Evolutionary conservation across 2,329 filamentous ascomycete species (phyloP).

Genomic region (Monilinia laxa): DNA sequence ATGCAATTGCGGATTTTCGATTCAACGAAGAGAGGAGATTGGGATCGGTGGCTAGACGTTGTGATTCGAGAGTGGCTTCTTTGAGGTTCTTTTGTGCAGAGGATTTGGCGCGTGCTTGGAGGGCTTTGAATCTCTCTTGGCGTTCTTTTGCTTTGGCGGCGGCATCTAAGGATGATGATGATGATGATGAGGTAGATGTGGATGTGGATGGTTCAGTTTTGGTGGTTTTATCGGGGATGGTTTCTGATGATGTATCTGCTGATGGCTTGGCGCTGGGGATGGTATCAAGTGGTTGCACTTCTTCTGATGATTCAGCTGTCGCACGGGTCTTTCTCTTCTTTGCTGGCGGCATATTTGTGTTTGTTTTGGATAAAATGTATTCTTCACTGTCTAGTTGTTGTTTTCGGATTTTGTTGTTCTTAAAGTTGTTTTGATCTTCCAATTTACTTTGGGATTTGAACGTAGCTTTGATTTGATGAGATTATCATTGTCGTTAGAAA

Average conservation of each 20-base stretch:
- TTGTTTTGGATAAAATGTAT: neutral
- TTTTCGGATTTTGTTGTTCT: slow-evolving; percentile 21
- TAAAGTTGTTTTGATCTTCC: neutral
- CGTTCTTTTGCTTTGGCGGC: slow-evolving; percentile 60
- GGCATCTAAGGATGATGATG: slow-evolving; percentile 37
- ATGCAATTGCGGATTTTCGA: slow-evolving; percentile 82
- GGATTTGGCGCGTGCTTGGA: slow-evolving; percentile 76
- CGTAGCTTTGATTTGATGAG: no score
- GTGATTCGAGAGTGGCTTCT: slow-evolving; percentile 79
- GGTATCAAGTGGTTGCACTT: slow-evolving; percentile 14
- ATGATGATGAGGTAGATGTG: slow-evolving; percentile 23
- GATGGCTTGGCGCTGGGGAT: slow-evolving; percentile 21
- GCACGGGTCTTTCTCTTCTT: slow-evolving; percentile 49
- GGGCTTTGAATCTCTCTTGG: slow-evolving; percentile 79
- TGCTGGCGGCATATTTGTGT: slow-evolving; percentile 44
- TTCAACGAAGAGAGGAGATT: slow-evolving; percentile 74
- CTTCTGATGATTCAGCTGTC: slow-evolving; percentile 29
- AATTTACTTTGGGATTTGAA: fast-evolving
- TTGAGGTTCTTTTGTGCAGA: slow-evolving; percentile 74
- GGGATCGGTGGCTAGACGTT: slow-evolving; percentile 75
- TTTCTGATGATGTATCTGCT: slow-evolving; percentile 22
- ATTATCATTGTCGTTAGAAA: slow-evolving; percentile 10
- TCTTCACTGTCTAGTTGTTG: neutral
- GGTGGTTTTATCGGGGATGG: neutral
- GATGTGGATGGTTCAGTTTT: slow-evolving; percentile 8